Conservation (phyloP, 352 stramenopile species). For the Pythium chondricola region DNA sequence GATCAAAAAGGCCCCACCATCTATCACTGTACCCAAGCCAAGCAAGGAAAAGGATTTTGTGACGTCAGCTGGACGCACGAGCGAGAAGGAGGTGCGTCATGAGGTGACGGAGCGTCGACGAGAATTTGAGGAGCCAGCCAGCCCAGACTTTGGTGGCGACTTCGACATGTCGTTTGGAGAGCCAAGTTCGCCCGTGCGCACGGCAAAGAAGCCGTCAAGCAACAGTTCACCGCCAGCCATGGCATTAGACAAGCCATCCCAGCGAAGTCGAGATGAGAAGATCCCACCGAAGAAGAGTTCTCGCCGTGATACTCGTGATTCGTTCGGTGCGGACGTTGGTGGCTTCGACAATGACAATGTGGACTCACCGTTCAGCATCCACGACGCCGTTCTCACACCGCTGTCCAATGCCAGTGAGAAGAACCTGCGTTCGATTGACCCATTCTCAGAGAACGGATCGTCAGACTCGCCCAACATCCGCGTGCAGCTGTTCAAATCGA, state of each 20-base stretch:
- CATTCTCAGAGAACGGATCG: constrained; percentile 45
- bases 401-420: constrained; percentile 69
- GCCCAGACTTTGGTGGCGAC: constrained; percentile 1
- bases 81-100: too few species aligned
- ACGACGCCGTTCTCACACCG: constrained; percentile 54
- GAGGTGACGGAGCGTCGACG: too few species aligned
- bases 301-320: constrained; percentile 24
- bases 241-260: too few species aligned
- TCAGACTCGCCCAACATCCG: constrained; percentile 39
- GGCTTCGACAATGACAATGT: constrained; percentile 31
- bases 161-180: constrained; percentile 12
- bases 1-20: not conserved
- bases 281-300: constrained; percentile 12
- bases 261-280: too few species aligned
- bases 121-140: not conserved
- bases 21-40: too few species aligned
- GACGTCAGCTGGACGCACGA: too few species aligned
- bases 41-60: too few species aligned
- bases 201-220: not conserved
- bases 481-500: constrained; percentile 41
- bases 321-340: constrained; percentile 14
- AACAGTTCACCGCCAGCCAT: not conserved
- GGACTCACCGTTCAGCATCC: constrained; percentile 51
- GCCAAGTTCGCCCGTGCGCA: not conserved
- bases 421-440: constrained; percentile 44